These are phyloP conservation scores for Apiotrichum laibachii DNA, from an alignment of 1,284 basidiomycete species.

Conservation along the genomic window DNA sequence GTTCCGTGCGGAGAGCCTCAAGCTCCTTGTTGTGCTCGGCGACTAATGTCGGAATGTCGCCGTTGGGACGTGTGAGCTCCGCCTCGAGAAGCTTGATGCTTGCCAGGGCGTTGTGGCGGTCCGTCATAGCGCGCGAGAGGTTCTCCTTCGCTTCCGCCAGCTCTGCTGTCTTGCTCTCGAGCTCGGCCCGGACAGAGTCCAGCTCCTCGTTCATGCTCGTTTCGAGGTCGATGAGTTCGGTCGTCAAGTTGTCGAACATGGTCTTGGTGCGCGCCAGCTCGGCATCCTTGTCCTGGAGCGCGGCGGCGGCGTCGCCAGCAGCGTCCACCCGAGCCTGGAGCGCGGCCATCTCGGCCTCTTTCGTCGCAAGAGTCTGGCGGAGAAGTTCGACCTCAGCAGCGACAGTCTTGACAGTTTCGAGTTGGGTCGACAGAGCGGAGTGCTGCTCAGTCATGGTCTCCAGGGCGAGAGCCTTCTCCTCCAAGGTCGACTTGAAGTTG, in stretches of 20 bases:
- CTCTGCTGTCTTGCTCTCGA: slow-evolving; percentile 14
- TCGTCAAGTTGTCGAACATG: slow-evolving; percentile 5
- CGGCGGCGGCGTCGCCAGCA: not conserved
- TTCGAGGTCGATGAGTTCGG: slow-evolving; percentile 18
- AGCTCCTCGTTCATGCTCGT: slow-evolving; percentile 11
- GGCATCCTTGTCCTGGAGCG: not conserved
- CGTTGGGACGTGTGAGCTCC: slow-evolving; percentile 21
- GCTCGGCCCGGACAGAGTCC: slow-evolving; percentile 19
- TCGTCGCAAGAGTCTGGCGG: not conserved
- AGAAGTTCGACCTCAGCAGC: not conserved
- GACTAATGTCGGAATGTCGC: slow-evolving; percentile 28
- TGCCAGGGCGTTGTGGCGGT: not conserved
- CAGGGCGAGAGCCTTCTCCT: not conserved
- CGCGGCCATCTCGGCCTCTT: not conserved
- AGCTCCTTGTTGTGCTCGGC: slow-evolving; percentile 28
- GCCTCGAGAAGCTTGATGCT: slow-evolving; percentile 2
- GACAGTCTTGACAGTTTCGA: not conserved
- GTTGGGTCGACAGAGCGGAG: not conserved
- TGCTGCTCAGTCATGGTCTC: not conserved
- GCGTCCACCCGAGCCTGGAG: not conserved
- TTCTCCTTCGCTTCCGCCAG: not conserved
- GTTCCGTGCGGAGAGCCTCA: slow-evolving; percentile 6
- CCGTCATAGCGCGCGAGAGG: not conserved
- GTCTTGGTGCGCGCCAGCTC: slow-evolving; percentile 1
- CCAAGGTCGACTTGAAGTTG: not conserved